These are phyloP conservation scores for Fusarium phyllophilum DNA, from an alignment of 2,329 filamentous ascomycete species.

Conservation along the genomic window DNA sequence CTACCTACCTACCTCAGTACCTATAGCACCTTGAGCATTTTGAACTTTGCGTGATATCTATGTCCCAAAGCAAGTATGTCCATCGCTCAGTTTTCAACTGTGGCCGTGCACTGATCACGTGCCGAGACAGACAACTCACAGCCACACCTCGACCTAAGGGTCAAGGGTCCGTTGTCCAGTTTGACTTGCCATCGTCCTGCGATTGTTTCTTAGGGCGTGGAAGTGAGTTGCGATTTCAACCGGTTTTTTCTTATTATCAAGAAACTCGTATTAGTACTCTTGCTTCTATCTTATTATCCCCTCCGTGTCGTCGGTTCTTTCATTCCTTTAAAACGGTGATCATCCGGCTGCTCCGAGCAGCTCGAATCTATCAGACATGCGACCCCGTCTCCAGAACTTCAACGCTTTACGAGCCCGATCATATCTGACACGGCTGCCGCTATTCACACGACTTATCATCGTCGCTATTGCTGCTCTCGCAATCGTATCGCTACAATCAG, in stretches of 20 bases:
- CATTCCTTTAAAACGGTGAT: slow-evolving; percentile 11
- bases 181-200: slow-evolving; percentile 25
- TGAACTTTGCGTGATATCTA: background rate
- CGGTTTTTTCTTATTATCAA: background rate
- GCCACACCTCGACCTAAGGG: slow-evolving; percentile 16
- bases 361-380: slow-evolving; percentile 44
- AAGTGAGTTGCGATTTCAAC: slow-evolving; percentile 22
- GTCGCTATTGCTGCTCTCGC: slow-evolving; percentile 71
- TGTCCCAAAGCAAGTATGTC: background rate
- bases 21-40: background rate
- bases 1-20: background rate
- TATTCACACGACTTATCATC: slow-evolving; percentile 81
- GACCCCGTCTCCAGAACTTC: slow-evolving; percentile 58
- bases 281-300: background rate
- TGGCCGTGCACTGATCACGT: slow-evolving; percentile 40
- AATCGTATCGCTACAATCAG: slow-evolving; percentile 73
- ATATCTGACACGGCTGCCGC: slow-evolving; percentile 84
- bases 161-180: slow-evolving; percentile 36
- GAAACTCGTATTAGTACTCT: background rate
- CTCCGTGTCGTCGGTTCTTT: background rate
- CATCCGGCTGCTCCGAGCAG: slow-evolving; percentile 41
- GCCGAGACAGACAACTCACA: slow-evolving; percentile 17
- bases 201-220: slow-evolving; percentile 27
- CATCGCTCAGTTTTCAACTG: background rate
- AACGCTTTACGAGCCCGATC: slow-evolving; percentile 79